A percentile compares a stretch with the other conserved stretches of the same genome.
phyloP scores from a whole-genome alignment of 306 rosid species.

The Cucumis melo region DNA sequence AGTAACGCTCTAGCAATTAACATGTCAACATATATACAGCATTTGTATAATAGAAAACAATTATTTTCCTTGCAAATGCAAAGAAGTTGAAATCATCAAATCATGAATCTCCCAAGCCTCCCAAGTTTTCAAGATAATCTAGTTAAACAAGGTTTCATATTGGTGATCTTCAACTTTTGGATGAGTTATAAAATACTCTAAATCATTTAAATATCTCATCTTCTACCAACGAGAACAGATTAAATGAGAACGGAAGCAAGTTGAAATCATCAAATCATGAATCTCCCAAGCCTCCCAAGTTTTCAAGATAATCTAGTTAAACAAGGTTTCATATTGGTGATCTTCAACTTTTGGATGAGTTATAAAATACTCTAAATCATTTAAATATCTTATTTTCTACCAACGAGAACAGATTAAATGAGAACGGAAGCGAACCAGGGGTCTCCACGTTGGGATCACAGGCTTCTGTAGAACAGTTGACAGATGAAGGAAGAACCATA shows the following conservation, averaged over 20 bases:
- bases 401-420: not conserved
- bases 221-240: constrained; percentile 10
- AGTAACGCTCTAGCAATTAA: not conserved
- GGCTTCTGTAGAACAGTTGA: constrained; percentile 13
- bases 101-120: not conserved
- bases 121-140: not conserved
- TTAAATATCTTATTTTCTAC: constrained; percentile 7
- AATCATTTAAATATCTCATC: constrained; percentile 1
- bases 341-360: constrained; percentile 16
- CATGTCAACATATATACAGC: not conserved
- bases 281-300: not conserved
- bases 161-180: constrained; percentile 14
- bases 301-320: not conserved
- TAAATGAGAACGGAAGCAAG: constrained; percentile 8
- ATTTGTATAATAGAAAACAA: not conserved
- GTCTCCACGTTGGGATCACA: constrained; percentile 11
- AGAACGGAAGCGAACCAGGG: constrained; percentile 41
- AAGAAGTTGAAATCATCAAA: not conserved
- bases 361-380: constrained; percentile 12
- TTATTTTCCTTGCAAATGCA: not conserved
- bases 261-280: not conserved
- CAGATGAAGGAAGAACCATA: constrained; percentile 2
- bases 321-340: not conserved
- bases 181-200: constrained; percentile 14
- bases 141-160: not conserved